A percentile compares a stretch with the other conserved stretches of the same genome.
These are phyloP conservation scores for Leccinum boreale DNA, from an alignment of 768 basidiomycete species.

Conservation along the genomic window DNA sequence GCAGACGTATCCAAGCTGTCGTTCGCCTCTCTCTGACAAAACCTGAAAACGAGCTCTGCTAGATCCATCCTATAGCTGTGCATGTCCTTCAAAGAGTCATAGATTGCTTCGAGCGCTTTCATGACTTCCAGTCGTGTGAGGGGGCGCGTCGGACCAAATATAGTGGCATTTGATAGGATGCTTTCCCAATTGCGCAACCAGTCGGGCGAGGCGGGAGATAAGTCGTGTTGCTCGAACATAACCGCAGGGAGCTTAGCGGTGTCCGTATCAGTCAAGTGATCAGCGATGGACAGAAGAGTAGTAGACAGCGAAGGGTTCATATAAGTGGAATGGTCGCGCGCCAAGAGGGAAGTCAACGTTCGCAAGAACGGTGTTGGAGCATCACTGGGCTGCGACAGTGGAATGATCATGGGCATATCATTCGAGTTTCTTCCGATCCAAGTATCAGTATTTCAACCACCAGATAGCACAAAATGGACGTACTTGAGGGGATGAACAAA, in stretches of 20 bases:
- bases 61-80: slow-evolving; percentile 54
- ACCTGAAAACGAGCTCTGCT: slow-evolving; percentile 53
- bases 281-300: slow-evolving; percentile 61
- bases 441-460: slow-evolving; percentile 6
- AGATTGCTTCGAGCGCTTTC: slow-evolving; percentile 53
- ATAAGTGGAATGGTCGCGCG: slow-evolving; percentile 56
- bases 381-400: slow-evolving; percentile 50
- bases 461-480: slow-evolving; percentile 18
- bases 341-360: slow-evolving; percentile 58
- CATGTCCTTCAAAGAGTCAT: slow-evolving; percentile 69
- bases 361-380: slow-evolving; percentile 61
- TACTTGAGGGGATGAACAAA: slow-evolving; percentile 61
- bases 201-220: slow-evolving; percentile 67
- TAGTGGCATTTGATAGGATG: slow-evolving; percentile 48
- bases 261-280: slow-evolving; percentile 67
- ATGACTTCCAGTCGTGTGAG: slow-evolving; percentile 56
- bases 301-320: slow-evolving; percentile 60
- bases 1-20: slow-evolving; percentile 26
- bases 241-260: slow-evolving; percentile 57
- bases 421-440: slow-evolving; percentile 39
- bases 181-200: slow-evolving; percentile 70
- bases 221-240: slow-evolving; percentile 65
- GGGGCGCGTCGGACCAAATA: slow-evolving; percentile 43
- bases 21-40: slow-evolving; percentile 39
- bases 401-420: slow-evolving; percentile 45